Percentiles rank a stretch among this genome's conserved stretches.
phyloP scores from a whole-genome alignment of 139 green algal species.

The Chlorella sp. region DNA sequence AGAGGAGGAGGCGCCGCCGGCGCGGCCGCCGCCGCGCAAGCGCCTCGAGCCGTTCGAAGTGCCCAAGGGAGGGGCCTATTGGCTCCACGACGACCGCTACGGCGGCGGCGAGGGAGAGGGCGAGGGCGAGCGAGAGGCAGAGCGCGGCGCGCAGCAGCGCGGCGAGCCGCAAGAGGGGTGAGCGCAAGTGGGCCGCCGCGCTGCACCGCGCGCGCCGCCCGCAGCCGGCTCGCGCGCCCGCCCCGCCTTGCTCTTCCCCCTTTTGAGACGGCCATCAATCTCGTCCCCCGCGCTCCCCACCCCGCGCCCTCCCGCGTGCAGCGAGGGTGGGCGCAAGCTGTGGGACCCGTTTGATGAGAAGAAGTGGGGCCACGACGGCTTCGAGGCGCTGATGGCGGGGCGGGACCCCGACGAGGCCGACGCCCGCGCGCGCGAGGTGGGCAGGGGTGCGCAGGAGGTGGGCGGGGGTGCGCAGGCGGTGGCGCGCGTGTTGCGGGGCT shows the following conservation, averaged over 20 bases:
- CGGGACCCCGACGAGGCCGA: slow-evolving; percentile 4
- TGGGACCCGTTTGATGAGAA: slow-evolving; percentile 26
- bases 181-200: slow-evolving; percentile 4
- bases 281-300: not conserved
- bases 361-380: slow-evolving; percentile 52
- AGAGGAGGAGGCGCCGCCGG: slow-evolving; percentile 10
- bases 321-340: slow-evolving; percentile 27
- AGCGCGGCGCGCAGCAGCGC: slow-evolving; percentile 2
- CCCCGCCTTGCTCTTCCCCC: too few relatives aligned
- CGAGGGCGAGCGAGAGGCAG: too few relatives aligned
- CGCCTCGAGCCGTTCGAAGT: slow-evolving; percentile 55
- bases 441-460: not conserved
- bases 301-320: not conserved
- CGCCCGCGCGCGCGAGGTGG: slow-evolving; percentile 1
- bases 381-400: slow-evolving; percentile 36
- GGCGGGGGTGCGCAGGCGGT: not conserved
- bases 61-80: slow-evolving; percentile 48
- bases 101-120: slow-evolving; percentile 20
- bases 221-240: too few relatives aligned
- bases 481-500: not conserved
- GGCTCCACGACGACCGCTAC: slow-evolving; percentile 60
- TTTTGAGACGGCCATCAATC: not conserved
- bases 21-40: slow-evolving; percentile 27
- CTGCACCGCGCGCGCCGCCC: not conserved
- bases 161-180: slow-evolving; percentile 2